Conservation (phyloP, 2,329 filamentous ascomycete genomes). For the Monosporascus sp. region DNA sequence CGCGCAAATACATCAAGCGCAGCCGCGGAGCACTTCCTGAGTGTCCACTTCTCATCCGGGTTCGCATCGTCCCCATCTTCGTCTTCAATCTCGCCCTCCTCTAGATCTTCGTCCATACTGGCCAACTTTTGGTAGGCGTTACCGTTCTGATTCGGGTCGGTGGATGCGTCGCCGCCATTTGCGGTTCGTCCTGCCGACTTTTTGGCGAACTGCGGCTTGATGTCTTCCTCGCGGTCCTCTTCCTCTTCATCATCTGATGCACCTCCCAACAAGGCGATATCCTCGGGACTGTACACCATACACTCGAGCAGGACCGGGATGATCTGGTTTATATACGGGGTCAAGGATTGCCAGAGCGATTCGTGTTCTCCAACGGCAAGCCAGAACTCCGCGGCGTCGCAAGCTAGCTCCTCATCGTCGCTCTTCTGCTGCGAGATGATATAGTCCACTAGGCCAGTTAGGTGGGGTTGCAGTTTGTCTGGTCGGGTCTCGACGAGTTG, state of each 20-base stretch:
- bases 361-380: constrained; percentile 86
- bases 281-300: constrained; percentile 96
- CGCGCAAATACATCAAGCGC: constrained; percentile 90
- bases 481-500: constrained; percentile 86
- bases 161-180: constrained; percentile 47
- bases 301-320: constrained; percentile 86
- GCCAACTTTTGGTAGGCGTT: constrained; percentile 51
- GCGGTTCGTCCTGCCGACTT: constrained; percentile 53
- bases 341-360: constrained; percentile 68
- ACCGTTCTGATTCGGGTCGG: constrained; percentile 46
- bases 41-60: constrained; percentile 88
- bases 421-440: constrained; percentile 85
- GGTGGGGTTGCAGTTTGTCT: constrained; percentile 84
- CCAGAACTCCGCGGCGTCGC: constrained; percentile 98
- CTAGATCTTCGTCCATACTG: constrained; percentile 67
- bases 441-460: constrained; percentile 84
- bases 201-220: constrained; percentile 88
- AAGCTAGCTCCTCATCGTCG: constrained; percentile 82
- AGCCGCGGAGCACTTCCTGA: constrained; percentile 94
- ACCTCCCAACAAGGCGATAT: constrained; percentile 77
- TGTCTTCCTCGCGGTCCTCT: constrained; percentile 84
- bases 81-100: constrained; percentile 81
- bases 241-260: constrained; percentile 86
- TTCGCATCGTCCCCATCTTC: constrained; percentile 73
- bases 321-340: constrained; percentile 75